Percentiles rank a stretch among this genome's conserved stretches.
Conservation (phyloP, 306 rosid genomes). For the Medicago ruthenica region DNA sequence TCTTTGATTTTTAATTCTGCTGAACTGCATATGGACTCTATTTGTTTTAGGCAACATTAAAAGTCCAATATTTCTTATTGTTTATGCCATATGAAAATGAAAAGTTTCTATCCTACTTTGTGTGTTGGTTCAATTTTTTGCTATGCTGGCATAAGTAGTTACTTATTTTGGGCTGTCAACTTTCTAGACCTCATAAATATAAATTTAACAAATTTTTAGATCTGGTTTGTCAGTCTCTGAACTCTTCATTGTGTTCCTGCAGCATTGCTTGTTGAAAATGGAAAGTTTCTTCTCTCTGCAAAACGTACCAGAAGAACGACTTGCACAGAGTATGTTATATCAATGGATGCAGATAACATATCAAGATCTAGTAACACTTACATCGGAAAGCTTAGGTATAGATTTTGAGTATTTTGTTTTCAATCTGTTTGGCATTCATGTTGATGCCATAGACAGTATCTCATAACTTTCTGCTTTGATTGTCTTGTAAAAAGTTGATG, state of each 20-base stretch:
- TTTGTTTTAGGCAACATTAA: neutral
- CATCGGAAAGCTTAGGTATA: slow-evolving; percentile 91
- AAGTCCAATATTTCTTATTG: neutral
- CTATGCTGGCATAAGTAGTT: slow-evolving; percentile 24
- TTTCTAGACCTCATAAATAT: neutral
- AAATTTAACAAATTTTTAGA: neutral
- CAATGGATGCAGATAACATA: slow-evolving; percentile 89
- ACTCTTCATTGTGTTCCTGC: slow-evolving; percentile 45
- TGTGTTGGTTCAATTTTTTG: slow-evolving; percentile 15
- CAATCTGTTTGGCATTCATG: neutral
- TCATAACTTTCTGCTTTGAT: neutral
- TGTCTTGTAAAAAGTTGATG: neutral
- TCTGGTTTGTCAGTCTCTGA: slow-evolving; percentile 7
- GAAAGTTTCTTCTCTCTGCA: slow-evolving; percentile 95
- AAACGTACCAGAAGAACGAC: slow-evolving; percentile 90
- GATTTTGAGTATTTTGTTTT: neutral
- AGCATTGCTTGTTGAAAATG: slow-evolving; percentile 96
- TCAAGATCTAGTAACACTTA: slow-evolving; percentile 89
- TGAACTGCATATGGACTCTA: too few species aligned
- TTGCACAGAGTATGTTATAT: slow-evolving; percentile 89
- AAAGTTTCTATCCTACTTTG: neutral
- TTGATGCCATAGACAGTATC: too few species aligned
- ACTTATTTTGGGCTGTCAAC: neutral
- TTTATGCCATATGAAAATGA: neutral
- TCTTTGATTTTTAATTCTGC: slow-evolving; percentile 28